phyloP scores from a whole-genome alignment of 2,329 filamentous ascomycete genomes.

The Cladosporium velox region DNA sequence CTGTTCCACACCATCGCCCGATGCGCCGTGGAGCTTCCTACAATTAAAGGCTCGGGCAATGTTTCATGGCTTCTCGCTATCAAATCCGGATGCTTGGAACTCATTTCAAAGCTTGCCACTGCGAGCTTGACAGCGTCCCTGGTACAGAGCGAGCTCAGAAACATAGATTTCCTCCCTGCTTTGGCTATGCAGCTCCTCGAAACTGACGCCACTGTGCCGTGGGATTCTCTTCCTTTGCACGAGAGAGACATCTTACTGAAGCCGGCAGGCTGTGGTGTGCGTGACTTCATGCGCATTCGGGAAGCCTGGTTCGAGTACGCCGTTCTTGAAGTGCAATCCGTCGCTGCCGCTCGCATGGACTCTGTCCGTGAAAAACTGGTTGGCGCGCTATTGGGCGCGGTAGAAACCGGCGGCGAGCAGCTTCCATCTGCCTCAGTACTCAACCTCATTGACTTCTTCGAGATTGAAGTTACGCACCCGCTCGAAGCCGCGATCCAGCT shows the following conservation, averaged over 20 bases:
- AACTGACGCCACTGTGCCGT: conserved; percentile 41
- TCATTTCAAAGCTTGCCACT: conserved; percentile 80
- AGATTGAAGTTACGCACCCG: conserved; percentile 57
- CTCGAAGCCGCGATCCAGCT: conserved; percentile 56
- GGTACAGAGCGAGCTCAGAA: conserved; percentile 76
- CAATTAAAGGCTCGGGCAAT: conserved; percentile 30
- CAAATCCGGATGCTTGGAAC: conserved; percentile 51
- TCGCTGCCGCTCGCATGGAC: conserved; percentile 41
- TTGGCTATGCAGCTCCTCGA: conserved; percentile 61
- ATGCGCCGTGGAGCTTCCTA: conserved; percentile 47
- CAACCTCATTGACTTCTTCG: conserved; percentile 89
- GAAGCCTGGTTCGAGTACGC: conserved; percentile 82
- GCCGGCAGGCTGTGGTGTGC: conserved; percentile 67
- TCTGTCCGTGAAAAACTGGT: conserved; percentile 58
- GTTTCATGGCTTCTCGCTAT: conserved; percentile 46
- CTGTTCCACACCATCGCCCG: conserved; percentile 78
- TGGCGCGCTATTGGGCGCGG: conserved; percentile 73
- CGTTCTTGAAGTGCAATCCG: conserved; percentile 77
- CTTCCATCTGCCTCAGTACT: conserved; percentile 76
- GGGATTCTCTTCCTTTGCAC: conserved; percentile 68
- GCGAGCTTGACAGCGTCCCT: conserved; percentile 75
- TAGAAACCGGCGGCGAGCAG: conserved; percentile 65
- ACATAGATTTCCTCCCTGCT: conserved; percentile 76
- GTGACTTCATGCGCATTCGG: conserved; percentile 76
- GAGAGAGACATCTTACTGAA: conserved; percentile 69